Percentiles rank a stretch among this genome's conserved stretches.
phyloP scores from a whole-genome alignment of 1,284 basidiomycete species.

The Bondarzewia mesenterica region DNA sequence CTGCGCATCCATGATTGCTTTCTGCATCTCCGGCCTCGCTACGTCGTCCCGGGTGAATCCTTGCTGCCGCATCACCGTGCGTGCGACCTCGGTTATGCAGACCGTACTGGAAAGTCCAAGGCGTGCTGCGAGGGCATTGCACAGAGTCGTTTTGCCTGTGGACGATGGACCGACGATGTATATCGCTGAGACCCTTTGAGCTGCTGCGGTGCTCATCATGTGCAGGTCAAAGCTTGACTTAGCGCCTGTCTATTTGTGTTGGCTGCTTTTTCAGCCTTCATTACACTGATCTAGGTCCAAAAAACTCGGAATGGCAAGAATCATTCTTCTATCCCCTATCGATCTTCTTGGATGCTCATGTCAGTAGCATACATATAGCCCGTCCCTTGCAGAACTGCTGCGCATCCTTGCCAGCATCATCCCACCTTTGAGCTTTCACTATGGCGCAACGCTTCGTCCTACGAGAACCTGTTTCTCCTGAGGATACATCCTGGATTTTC shows the following conservation, averaged over 20 bases:
- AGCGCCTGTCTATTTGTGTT: background rate
- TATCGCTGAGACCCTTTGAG: conserved; percentile 10
- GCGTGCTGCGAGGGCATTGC: conserved; percentile 37
- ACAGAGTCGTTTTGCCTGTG: conserved; percentile 59
- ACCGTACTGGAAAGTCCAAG: conserved; percentile 28
- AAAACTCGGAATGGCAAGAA: too few relatives aligned
- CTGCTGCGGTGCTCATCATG: background rate
- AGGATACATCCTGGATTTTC: conserved; percentile 47
- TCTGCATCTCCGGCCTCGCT: conserved; percentile 47
- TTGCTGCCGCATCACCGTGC: conserved; percentile 40
- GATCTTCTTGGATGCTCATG: too few relatives aligned
- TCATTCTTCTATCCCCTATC: background rate
- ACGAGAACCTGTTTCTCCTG: conserved; percentile 31
- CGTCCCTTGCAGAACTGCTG: too few relatives aligned
- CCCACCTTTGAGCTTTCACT: too few relatives aligned
- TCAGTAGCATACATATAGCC: too few relatives aligned
- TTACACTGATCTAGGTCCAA: too few relatives aligned
- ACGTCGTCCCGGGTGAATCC: conserved; percentile 46
- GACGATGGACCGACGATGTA: conserved; percentile 55
- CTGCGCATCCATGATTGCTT: conserved; percentile 49
- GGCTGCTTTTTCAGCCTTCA: background rate
- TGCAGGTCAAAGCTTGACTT: background rate
- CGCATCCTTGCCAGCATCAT: too few relatives aligned
- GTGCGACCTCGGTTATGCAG: conserved; percentile 52
- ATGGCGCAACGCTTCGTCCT: conserved; percentile 24